Base-by-base conservation (phyloP, 306 rosid genomes). In the Delonix regia region DNA sequence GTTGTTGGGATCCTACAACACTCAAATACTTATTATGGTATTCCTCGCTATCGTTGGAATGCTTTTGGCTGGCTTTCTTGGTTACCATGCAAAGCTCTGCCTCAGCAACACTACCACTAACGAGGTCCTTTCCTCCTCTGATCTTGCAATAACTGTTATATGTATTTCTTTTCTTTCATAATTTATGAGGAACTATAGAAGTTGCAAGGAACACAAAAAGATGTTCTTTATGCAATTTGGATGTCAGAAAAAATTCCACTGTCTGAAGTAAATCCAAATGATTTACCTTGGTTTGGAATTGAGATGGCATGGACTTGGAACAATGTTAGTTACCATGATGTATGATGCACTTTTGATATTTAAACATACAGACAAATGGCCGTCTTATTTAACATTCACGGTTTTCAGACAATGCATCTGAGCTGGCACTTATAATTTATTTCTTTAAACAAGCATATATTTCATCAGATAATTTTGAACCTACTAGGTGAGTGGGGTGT, bases 81-180 rank as follows among this genome's bases (percentile, higher is more conserved):
- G 92, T 80, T 95, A 91, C 87, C 99, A 95, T 77, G 91, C 97
- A 69, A 88, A 91, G 51, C 97, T 95, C 36, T 92, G 98, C 87
- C 90, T 95, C 77, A 84, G 86, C 77, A 93, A 95, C 78, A 93
- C 93, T 52, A 95, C 99, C 70, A 89, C 98, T n/a, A 93, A 93
- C 44, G 99, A 95, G 99, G 99, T 95, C 63, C 51, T 71, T 86
- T 78, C 59, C 33, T 36, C 49, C 21, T 27, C 8, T 42, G 61
- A 42, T 57, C 66, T 83, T 71, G 69, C 59, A 60, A 71, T 72
- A 21, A 74, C 55, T 16, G 28, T 34, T 82, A 27, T 16, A 4
- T 61, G 59, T 70, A 42, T 11, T 22, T 38, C 8, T 36, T 41
- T 44, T 36, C 48, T 60, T 68, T 76, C 1, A 16, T 61, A 65